Conservation (phyloP, 2,329 filamentous ascomycete genomes). For the Cladosporium sp. region DNA sequence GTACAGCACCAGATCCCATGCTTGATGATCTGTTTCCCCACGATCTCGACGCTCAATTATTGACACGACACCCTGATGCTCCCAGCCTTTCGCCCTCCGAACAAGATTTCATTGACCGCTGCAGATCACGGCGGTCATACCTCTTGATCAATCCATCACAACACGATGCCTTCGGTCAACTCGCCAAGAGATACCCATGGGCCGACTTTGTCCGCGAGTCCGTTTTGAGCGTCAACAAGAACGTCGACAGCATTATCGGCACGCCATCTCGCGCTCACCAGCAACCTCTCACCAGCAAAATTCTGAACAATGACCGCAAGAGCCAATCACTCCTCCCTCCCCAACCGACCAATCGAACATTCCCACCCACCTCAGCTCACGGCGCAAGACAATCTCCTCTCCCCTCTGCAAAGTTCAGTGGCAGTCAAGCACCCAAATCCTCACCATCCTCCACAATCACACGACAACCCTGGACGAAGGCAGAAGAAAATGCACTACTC, state of each 20-base stretch:
- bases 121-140: constrained; percentile 56
- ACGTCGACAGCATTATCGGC: constrained; percentile 49
- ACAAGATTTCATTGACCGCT: constrained; percentile 59
- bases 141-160: constrained; percentile 51
- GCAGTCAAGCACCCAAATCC: constrained; percentile 23
- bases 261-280: constrained; percentile 31
- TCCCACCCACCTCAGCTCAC: constrained; percentile 24
- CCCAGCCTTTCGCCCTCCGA: constrained; percentile 58
- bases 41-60: constrained; percentile 55
- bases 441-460: constrained; percentile 27
- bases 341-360: constrained; percentile 29
- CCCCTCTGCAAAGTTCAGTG: constrained; percentile 21
- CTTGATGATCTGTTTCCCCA: constrained; percentile 61
- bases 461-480: constrained; percentile 78
- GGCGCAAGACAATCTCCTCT: constrained; percentile 18
- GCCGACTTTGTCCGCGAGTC: constrained; percentile 62
- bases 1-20: constrained; percentile 56
- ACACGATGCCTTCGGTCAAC: constrained; percentile 45
- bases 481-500: constrained; percentile 89
- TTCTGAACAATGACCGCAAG: constrained; percentile 9
- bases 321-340: constrained; percentile 22
- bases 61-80: constrained; percentile 56
- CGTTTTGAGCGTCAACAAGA: constrained; percentile 58
- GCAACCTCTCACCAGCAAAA: not conserved
- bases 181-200: constrained; percentile 64